Conservation (phyloP, 1,284 basidiomycete genomes). For the Pseudozyma sp. region DNA sequence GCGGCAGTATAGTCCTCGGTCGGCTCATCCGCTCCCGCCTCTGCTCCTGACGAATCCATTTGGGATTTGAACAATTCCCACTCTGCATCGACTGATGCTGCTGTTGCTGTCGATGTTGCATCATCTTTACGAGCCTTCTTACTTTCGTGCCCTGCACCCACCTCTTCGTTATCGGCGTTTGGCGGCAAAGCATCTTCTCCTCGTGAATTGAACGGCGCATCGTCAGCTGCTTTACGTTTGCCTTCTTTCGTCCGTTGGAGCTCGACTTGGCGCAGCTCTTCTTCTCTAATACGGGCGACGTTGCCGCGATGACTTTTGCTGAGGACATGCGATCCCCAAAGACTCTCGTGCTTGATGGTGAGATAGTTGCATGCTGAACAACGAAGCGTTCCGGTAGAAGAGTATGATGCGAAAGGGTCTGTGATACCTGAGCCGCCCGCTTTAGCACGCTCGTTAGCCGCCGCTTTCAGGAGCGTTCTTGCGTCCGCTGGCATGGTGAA, state of each 20-base stretch:
- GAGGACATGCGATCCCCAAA: constrained; percentile 52
- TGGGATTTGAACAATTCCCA: constrained; percentile 60
- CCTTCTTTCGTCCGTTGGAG: constrained; percentile 34
- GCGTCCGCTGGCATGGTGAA: constrained; percentile 41
- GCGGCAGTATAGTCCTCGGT: constrained; percentile 3
- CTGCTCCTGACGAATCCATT: constrained; percentile 21
- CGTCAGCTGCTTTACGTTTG: constrained; percentile 42
- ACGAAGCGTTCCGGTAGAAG: constrained; percentile 39
- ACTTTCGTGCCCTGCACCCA: constrained; percentile 4
- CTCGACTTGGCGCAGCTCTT: constrained; percentile 32
- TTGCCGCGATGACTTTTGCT: constrained; percentile 54
- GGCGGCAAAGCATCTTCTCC: not conserved
- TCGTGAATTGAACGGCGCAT: not conserved
- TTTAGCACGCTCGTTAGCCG: constrained; percentile 34
- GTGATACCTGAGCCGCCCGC: constrained; percentile 16
- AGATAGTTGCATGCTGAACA: constrained; percentile 56
- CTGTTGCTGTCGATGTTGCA: no score
- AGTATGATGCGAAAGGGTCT: constrained; percentile 56
- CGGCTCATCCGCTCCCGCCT: not conserved
- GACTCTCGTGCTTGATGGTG: constrained; percentile 57
- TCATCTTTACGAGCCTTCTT: constrained; percentile 23
- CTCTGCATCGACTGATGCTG: constrained; percentile 43
- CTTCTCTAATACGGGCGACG: constrained; percentile 23
- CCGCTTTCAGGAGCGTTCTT: constrained; percentile 47
- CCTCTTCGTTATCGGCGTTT: not conserved